Evolutionary conservation across 2,329 filamentous ascomycete species (phyloP), one percentile per base, ranked within the genome.

Genomic region (Ascochyta lentis): DNA sequence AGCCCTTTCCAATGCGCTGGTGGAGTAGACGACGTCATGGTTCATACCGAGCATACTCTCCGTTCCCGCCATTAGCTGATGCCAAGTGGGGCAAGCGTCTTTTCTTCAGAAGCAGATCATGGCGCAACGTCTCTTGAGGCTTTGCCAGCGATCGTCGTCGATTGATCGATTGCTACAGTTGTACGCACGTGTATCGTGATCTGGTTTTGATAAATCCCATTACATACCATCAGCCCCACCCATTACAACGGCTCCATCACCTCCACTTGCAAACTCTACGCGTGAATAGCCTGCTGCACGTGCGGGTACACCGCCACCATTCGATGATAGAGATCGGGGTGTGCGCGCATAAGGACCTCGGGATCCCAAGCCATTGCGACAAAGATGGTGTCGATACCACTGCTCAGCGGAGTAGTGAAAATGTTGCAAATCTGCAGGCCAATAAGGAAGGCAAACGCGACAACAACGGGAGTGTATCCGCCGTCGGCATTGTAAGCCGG

Each of bases 381-480:
- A 66, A 97, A 97, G 58, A 96, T 90, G 0, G 93, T 96, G 64
- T 96, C 90, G 60, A 96, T 86, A n/a, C 94, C 94, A 67, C 89
- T 93, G 60, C 88, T 88, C 53, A 98, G 81, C 1, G 94, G 94
- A 0, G 91, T 94, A 31, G 94, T 90, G 77, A 97, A 96, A 61
- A 96, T 86, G 74, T 96, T 90, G 73, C 89, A 90, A 57, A 97
- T 89, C 75, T 97, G 94, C 62, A 96, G 78, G 6, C 94, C 94
- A 61, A 97, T 93, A 48, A 97, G 79, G 78, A 97, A 96, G 0
- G 92, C 81, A 73, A 94, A 96, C 0, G 91, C 91, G 71, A 96
- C 84, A 16, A 96, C 83, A 8, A 96, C 87, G 0, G 89, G 82
- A 0, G 91, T 95, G 73, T 87, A 96, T 10, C 76, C 81, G 53